Base-by-base conservation (phyloP, 2,329 filamentous ascomycete genomes). In the Fusarium zealandicum region DNA sequence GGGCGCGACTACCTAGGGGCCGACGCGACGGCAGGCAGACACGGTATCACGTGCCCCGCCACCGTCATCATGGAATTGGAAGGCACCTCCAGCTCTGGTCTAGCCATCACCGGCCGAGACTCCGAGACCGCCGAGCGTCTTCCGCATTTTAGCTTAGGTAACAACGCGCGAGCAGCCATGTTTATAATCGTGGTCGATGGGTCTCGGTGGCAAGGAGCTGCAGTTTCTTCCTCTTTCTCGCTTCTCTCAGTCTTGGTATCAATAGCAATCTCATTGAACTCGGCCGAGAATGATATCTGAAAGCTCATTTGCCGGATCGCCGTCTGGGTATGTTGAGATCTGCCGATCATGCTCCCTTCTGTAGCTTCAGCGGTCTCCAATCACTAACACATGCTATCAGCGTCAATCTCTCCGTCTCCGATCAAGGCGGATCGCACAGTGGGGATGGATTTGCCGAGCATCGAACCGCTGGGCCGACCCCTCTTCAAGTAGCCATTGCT, bases 401-500 rank as follows among this genome's bases (percentile, higher is more conserved):
- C 42, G 51, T 63, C 40, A 55, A 60, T 42, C 37, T 58, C 53
- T 48, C 61, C 59, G 51, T 45, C 48, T 47, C 66, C 53, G 62
- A 64, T 56, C 48, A 56, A 59, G 67, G 56, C 66, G 66, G 62
- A 55, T 63, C 63, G 44, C 54, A 49, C 16, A 47, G 56, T 57
- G 64, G 63, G 47, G 54, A 67, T 63, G 39, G 17, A 36, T 54
- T 64, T 64, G 49, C 64, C 65, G 65, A 68, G 32, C 54, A 60
- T 59, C 59, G 55, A 55, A 59, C 54, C 64, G 64, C 61, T 61
- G 50, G 56, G 27, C 66, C 63, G 58, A 68, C 64, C 60, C 66
- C 66, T 68, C 66, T 68, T 49, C 59, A 66, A 48, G 39, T 54
- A 20, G 49, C 58, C 18, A 52, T 67, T 39, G 57, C 56, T 54